Percentiles rank a stretch among this genome's conserved stretches.
These are phyloP conservation scores for Lichtheimia ornata DNA, from an alignment of 371 early-diverging fungal species.

Conservation along the genomic window DNA sequence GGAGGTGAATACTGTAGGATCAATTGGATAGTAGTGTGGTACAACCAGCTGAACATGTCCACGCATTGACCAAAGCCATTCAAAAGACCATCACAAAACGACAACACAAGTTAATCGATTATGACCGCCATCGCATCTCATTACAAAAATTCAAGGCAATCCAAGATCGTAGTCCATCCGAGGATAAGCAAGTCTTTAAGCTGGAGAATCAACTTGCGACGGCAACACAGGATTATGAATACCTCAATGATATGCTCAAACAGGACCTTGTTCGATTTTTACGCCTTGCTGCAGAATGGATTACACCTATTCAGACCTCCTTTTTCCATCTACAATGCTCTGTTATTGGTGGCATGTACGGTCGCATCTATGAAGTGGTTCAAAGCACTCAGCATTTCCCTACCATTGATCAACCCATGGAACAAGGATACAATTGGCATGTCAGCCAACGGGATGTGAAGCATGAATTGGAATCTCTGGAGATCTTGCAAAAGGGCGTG, in stretches of 20 bases:
- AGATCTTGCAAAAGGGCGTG: conserved; percentile 16
- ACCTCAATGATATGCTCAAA: conserved; percentile 63
- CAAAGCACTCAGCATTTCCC: conserved; percentile 11
- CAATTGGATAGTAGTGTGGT: conserved; percentile 59
- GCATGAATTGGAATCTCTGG: conserved; percentile 13
- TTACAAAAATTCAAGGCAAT: conserved; percentile 63
- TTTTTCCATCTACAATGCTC: conserved; percentile 66
- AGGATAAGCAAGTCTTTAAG: conserved; percentile 66
- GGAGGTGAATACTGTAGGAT: conserved; percentile 33
- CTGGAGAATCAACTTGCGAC: conserved; percentile 57
- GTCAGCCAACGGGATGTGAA: conserved; percentile 8
- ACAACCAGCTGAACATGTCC: conserved; percentile 40
- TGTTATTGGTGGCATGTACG: conserved; percentile 45
- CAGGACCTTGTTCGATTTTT: conserved; percentile 65
- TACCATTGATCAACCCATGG: conserved; percentile 13
- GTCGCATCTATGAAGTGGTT: conserved; percentile 28
- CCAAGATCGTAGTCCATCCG: conserved; percentile 54
- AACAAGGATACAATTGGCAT: conserved; percentile 17
- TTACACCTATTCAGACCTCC: conserved; percentile 67
- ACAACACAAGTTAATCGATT: conserved; percentile 76
- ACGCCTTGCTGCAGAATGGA: conserved; percentile 49
- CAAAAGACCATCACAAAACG: conserved; percentile 70
- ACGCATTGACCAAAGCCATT: conserved; percentile 57
- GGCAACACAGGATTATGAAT: conserved; percentile 66
- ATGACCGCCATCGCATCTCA: conserved; percentile 65